Percentiles rank a stretch among this genome's conserved stretches.
These are phyloP conservation scores for Schizochytrium sp. DNA, from an alignment of 108 stramenopile genomes.

Conservation along the genomic window DNA sequence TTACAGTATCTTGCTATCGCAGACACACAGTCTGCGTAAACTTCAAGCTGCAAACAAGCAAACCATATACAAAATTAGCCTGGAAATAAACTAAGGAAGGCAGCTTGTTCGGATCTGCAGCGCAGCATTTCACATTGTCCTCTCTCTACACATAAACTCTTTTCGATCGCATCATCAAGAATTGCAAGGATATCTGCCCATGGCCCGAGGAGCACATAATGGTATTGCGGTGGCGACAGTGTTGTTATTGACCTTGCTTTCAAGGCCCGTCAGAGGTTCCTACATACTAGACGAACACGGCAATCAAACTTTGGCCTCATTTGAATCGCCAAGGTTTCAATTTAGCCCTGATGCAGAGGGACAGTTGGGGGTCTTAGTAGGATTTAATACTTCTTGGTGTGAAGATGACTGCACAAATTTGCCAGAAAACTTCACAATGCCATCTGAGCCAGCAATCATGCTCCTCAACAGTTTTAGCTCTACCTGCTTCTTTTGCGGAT, in stretches of 20 bases:
- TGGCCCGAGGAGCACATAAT: too few relatives aligned
- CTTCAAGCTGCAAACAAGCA: too few relatives aligned
- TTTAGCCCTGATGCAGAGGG: slow-evolving; percentile 1
- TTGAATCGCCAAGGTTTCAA: background rate
- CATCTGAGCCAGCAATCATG: background rate
- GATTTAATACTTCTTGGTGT: background rate
- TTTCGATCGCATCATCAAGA: too few relatives aligned
- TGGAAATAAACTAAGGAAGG: too few relatives aligned
- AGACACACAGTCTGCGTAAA: too few relatives aligned
- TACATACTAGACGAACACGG: background rate
- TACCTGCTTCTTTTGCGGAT: slow-evolving; percentile 17
- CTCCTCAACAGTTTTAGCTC: background rate
- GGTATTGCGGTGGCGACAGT: too few relatives aligned
- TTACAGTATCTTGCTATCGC: too few relatives aligned
- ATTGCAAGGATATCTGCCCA: too few relatives aligned
- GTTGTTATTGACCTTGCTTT: background rate
- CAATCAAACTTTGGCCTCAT: background rate
- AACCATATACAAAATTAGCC: too few relatives aligned
- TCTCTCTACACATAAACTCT: too few relatives aligned
- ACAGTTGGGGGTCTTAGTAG: background rate
- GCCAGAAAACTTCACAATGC: background rate
- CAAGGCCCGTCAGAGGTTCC: background rate
- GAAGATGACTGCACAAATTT: background rate
- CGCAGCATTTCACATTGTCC: too few relatives aligned
- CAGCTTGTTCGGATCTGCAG: too few relatives aligned